Conservation (phyloP, 495 filamentous ascomycete genomes). For the Penicillium pulvis region DNA sequence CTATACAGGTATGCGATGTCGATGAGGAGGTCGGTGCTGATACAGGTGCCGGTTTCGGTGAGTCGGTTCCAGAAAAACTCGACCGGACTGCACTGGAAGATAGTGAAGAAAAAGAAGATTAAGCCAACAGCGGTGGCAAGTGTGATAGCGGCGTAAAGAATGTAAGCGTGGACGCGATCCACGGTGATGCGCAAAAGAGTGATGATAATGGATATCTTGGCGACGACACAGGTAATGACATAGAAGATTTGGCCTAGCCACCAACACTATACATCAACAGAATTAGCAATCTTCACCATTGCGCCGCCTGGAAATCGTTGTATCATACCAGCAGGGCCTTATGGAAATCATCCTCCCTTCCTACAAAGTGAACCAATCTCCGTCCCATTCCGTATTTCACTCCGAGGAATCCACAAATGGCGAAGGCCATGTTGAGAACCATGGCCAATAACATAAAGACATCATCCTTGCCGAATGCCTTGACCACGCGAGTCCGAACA, state of each 20-base stretch:
- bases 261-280: slow-evolving; percentile 24
- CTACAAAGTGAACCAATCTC: slow-evolving; percentile 24
- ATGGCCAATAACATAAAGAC: slow-evolving; percentile 33
- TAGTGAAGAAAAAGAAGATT: slow-evolving; percentile 36
- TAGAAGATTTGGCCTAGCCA: slow-evolving; percentile 39
- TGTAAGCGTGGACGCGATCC: slow-evolving; percentile 26
- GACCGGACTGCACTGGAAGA: slow-evolving; percentile 40
- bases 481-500: slow-evolving; percentile 33
- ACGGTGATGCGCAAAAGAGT: slow-evolving; percentile 41
- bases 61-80: slow-evolving; percentile 36
- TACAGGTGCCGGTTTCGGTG: slow-evolving; percentile 27
- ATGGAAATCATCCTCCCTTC: slow-evolving; percentile 19
- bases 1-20: slow-evolving; percentile 42
- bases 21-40: slow-evolving; percentile 23
- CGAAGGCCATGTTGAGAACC: slow-evolving; percentile 33
- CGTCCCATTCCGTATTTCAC: slow-evolving; percentile 34
- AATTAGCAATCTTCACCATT: neutral
- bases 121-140: slow-evolving; percentile 27
- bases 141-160: slow-evolving; percentile 34
- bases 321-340: slow-evolving; percentile 32
- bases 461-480: slow-evolving; percentile 39
- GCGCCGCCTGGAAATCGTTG: neutral
- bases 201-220: slow-evolving; percentile 41
- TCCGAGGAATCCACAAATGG: slow-evolving; percentile 32
- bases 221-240: slow-evolving; percentile 34